These are phyloP conservation scores for Hyaloscypha bicolor DNA, from an alignment of 495 filamentous ascomycete genomes.

Conservation along the genomic window DNA sequence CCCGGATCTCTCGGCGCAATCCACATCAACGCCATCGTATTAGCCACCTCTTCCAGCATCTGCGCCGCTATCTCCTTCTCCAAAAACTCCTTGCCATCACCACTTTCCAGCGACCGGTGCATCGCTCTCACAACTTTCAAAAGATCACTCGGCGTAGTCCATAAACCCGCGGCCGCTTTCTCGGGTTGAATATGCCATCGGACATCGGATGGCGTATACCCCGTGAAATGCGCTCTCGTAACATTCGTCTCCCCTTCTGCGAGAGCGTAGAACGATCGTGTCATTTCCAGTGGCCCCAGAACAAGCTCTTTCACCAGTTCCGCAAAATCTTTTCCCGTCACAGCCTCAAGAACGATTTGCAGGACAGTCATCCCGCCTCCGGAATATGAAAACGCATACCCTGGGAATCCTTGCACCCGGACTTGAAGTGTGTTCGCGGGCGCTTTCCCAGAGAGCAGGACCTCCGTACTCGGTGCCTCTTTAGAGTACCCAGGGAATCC, in stretches of 20 bases:
- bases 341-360: slow-evolving; percentile 32
- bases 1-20: slow-evolving; percentile 5
- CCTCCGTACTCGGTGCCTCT: too few species aligned
- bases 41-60: slow-evolving; percentile 14
- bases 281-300: slow-evolving; percentile 34
- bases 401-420: slow-evolving; percentile 26
- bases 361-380: slow-evolving; percentile 34
- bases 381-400: slow-evolving; percentile 30
- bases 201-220: slow-evolving; percentile 13
- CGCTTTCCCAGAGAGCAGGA: slow-evolving; percentile 27
- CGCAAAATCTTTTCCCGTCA: slow-evolving; percentile 22
- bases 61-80: slow-evolving; percentile 8
- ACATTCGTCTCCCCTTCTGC: slow-evolving; percentile 25
- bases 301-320: slow-evolving; percentile 29
- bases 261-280: slow-evolving; percentile 19
- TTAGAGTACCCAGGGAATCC: too few species aligned
- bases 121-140: slow-evolving; percentile 30
- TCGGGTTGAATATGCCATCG: slow-evolving; percentile 28
- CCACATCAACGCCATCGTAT: too few species aligned
- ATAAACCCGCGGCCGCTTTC: slow-evolving; percentile 34
- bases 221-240: slow-evolving; percentile 29
- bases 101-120: slow-evolving; percentile 26
- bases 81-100: too few species aligned
- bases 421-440: slow-evolving; percentile 32
- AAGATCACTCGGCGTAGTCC: slow-evolving; percentile 37